Evolutionary conservation across 352 stramenopile genomes (phyloP).

Genomic region (Elongisporangium undulatum): DNA sequence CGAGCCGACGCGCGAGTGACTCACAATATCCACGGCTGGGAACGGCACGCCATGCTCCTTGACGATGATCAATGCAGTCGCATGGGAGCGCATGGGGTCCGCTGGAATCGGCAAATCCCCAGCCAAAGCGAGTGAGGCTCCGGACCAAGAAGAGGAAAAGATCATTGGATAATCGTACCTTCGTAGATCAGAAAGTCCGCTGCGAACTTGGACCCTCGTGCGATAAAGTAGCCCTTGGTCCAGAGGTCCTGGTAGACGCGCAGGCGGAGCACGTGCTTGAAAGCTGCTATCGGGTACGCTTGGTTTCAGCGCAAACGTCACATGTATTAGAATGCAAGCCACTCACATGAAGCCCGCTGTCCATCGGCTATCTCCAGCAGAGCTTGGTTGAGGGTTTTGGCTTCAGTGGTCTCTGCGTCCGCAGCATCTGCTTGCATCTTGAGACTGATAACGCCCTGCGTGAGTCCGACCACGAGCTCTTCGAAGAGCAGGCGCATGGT

Average conservation of each 20-base stretch:
- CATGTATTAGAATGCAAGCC: slow-evolving; percentile 7
- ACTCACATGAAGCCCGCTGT: background rate
- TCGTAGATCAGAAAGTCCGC: slow-evolving; percentile 78
- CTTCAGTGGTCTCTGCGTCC: background rate
- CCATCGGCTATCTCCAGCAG: background rate
- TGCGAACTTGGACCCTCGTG: slow-evolving; percentile 79
- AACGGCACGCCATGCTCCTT: slow-evolving; percentile 41
- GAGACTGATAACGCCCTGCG: slow-evolving; percentile 32
- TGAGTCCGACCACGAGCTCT: slow-evolving; percentile 36
- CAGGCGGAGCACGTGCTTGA: slow-evolving; percentile 16
- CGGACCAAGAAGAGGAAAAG: background rate
- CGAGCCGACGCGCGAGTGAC: slow-evolving; percentile 60
- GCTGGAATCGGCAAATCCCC: slow-evolving; percentile 10
- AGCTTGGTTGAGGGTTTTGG: background rate
- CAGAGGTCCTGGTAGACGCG: slow-evolving; percentile 67
- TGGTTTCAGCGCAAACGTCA: background rate
- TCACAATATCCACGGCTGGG: slow-evolving; percentile 43
- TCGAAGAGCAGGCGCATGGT: slow-evolving; percentile 40
- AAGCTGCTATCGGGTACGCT: slow-evolving; percentile 9
- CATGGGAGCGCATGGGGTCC: slow-evolving; percentile 36
- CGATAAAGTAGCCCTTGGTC: slow-evolving; percentile 57
- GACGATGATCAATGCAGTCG: slow-evolving; percentile 47
- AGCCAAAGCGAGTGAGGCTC: background rate
- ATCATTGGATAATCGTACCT: slow-evolving; percentile 21
- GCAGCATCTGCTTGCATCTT: slow-evolving; percentile 4